Percentiles rank a stretch among this genome's conserved stretches.
Conservation (phyloP, 208 protist genomes). For the Zelonia costaricensis region DNA sequence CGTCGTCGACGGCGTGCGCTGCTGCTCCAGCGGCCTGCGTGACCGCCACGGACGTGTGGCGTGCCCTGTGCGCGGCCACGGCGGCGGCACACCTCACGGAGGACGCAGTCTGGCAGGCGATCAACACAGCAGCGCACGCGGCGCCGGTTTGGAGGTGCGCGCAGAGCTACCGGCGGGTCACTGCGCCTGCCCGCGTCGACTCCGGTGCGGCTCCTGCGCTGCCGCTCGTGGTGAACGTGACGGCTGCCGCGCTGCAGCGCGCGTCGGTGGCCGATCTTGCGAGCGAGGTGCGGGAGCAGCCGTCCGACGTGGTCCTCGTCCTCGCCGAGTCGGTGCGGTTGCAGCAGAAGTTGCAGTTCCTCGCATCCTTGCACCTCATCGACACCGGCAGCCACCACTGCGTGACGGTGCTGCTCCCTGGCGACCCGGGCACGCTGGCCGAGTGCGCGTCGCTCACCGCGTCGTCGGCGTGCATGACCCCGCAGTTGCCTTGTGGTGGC, state of each 20-base stretch:
- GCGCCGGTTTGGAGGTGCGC: constrained; percentile 13
- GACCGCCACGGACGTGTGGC: constrained; percentile 23
- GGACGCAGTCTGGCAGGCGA: not conserved
- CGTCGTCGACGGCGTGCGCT: too few relatives aligned
- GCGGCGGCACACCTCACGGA: too few relatives aligned
- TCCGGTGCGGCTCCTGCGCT: not conserved
- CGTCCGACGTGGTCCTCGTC: constrained; percentile 25
- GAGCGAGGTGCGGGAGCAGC: constrained; percentile 25
- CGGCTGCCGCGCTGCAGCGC: constrained; percentile 9
- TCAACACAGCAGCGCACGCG: too few relatives aligned
- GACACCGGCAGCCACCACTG: constrained; percentile 19
- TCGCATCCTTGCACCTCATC: constrained; percentile 28
- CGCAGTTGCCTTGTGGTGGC: not conserved
- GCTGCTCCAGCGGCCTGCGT: too few relatives aligned
- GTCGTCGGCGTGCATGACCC: constrained; percentile 13
- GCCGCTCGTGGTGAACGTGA: constrained; percentile 17
- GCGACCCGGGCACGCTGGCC: constrained; percentile 10
- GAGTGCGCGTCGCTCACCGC: constrained; percentile 26
- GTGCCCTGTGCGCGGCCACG: constrained; percentile 7
- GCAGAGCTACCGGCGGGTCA: not conserved
- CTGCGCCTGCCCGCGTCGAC: not conserved
- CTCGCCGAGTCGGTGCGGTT: constrained; percentile 1
- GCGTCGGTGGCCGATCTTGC: constrained; percentile 24
- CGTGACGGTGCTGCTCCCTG: constrained; percentile 27
- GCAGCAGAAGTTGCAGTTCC: constrained; percentile 23